These are phyloP conservation scores for Eragrostis curvula DNA, from an alignment of 176 grass and related monocot genomes.

Conservation along the genomic window DNA sequence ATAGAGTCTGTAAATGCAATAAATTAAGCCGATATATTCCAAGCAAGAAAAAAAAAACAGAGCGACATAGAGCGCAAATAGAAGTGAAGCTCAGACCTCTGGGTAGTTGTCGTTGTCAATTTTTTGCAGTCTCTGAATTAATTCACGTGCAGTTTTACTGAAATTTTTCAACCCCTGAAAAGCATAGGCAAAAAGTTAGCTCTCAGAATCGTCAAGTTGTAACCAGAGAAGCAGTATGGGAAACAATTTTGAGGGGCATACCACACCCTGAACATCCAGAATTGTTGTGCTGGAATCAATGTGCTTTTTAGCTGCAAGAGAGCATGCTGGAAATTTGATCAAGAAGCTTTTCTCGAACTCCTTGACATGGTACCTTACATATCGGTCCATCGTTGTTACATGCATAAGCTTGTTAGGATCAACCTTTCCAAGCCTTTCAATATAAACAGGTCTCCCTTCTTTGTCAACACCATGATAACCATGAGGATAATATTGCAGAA, in stretches of 20 bases:
- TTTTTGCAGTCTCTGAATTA: constrained; percentile 87
- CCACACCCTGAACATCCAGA: constrained; percentile 95
- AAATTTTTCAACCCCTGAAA: constrained; percentile 94
- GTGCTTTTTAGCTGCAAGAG: constrained; percentile 90
- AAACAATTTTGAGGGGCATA: constrained; percentile 45
- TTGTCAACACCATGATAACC: constrained; percentile 98
- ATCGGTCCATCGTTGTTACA: constrained; percentile 93
- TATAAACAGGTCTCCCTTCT: constrained; percentile 92
- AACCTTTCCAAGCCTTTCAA: constrained; percentile 95
- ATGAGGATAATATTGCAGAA: constrained; percentile 96
- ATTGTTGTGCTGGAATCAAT: constrained; percentile 94
- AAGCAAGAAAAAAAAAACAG: neutral
- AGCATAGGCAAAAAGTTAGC: constrained; percentile 18
- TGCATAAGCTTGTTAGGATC: constrained; percentile 93
- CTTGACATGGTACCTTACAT: constrained; percentile 86
- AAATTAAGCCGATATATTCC: constrained; percentile 3
- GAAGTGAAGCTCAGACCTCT: constrained; percentile 60
- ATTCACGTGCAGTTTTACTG: constrained; percentile 94
- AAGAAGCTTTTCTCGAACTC: constrained; percentile 95
- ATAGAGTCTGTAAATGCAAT: constrained; percentile 67
- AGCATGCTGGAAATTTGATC: constrained; percentile 94
- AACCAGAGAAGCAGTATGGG: neutral
- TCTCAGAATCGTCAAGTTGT: neutral
- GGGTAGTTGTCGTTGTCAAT: constrained; percentile 96
- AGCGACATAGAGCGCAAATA: neutral